phyloP scores from a whole-genome alignment of 345 rosid species.

The Iberis pinnata region DNA sequence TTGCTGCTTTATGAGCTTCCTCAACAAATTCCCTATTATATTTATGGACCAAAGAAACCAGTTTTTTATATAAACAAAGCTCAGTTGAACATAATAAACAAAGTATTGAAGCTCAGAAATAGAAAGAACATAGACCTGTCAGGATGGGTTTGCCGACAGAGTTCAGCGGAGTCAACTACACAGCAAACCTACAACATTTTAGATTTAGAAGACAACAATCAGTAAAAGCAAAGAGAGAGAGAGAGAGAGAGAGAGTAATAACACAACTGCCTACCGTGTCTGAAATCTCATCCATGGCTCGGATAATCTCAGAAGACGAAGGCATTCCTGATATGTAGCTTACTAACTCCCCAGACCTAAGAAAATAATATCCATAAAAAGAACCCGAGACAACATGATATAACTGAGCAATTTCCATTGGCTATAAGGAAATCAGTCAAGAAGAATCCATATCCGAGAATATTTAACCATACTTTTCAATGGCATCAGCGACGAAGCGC shows the following conservation, averaged over 20 bases:
- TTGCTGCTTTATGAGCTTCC: conserved; percentile 81
- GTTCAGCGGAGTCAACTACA: conserved; percentile 93
- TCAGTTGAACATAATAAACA: background rate
- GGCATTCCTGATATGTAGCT: conserved; percentile 57
- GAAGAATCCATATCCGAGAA: no score
- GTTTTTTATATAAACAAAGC: background rate
- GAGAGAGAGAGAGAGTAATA: no score
- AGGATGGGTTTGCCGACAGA: conserved; percentile 91
- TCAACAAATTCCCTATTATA: conserved; percentile 71
- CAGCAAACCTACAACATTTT: conserved; percentile 58
- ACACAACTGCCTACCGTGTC: conserved; percentile 41
- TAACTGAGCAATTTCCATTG: no score
- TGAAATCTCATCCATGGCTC: conserved; percentile 91
- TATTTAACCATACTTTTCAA: conserved; percentile 48
- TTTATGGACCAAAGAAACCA: background rate
- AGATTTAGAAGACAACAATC: conserved; percentile 3
- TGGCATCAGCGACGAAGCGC: conserved; percentile 82
- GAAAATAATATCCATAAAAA: no score
- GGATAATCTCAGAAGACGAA: conserved; percentile 57
- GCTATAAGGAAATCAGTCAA: no score
- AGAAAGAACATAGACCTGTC: conserved; percentile 47
- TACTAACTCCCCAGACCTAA: conserved; percentile 72
- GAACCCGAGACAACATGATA: no score
- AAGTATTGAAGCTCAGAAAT: background rate
- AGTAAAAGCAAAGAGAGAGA: conserved; percentile 4